Base-by-base conservation (phyloP, 2,329 filamentous ascomycete genomes). In the Colletotrichum sojae region DNA sequence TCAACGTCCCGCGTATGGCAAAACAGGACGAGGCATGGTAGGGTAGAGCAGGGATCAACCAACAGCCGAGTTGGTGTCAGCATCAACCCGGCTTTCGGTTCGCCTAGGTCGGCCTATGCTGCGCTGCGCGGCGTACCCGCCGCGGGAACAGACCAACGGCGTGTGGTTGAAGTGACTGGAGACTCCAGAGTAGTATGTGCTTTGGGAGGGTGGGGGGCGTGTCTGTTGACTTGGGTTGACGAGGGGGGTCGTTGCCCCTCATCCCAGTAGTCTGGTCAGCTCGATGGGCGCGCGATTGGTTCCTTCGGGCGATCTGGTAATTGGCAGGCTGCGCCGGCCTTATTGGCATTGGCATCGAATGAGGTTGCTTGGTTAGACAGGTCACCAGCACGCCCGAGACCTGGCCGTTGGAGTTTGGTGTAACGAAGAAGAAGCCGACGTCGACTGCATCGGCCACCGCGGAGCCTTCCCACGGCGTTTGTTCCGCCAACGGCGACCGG, bases 51-150 rank as follows among this genome's bases (percentile, higher is more conserved):
- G 31, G 45, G 55, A 4, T 60, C 25, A n/a, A 45, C 45, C 56
- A 61, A 67, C 43, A 69, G 55, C 67, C 51, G 55, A 66, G 55
- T 45, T n/a, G 13, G 15, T 31, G 56, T 52, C 62, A 66, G 40
- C 55, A 55, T 52, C 25, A 55, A 65, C 55, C 61, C 25, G 49
- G 62, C 36, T 66, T 31, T 49, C 51, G 49, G 55, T 60, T 60
- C 48, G 60, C 40, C 40, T 6, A 36, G 31, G 31, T 36, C 10
- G 31, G 16, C 9, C 40, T 36, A 49, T 54, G 15, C 46, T 54
- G 10, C 18, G 31, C 40, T 49, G 49, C 39, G 40, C 22, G 16
- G 25, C 39, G 60, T 25, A 15, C 18, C 55, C 27, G 43, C 31
- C 39, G 45, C 54, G 20, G 43, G 16, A 52, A 13, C 18, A 45